A percentile compares a stretch with the other conserved stretches of the same genome.
These are phyloP conservation scores for Cyberlindnera americana DNA, from an alignment of 805 yeast species.

Conservation along the genomic window DNA sequence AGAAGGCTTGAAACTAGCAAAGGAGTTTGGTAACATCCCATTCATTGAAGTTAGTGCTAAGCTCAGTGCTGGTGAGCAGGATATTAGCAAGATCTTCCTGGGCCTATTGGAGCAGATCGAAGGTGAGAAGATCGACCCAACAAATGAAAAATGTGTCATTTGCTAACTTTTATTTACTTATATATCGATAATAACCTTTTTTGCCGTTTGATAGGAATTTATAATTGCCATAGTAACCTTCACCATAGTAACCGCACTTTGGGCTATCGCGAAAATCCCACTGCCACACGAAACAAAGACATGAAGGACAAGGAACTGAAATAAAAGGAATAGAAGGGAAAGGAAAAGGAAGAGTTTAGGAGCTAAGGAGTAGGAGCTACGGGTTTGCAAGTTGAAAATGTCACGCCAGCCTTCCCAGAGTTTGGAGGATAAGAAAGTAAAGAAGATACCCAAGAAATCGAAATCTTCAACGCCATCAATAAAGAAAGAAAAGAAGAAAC, in stretches of 20 bases:
- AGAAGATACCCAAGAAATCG: neutral
- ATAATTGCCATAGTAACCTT: no score
- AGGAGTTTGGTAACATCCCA: constrained; percentile 55
- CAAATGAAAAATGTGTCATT: constrained; percentile 45
- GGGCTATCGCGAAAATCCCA: no score
- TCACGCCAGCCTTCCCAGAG: neutral
- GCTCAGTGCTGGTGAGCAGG: constrained; percentile 72
- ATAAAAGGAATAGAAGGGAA: no score
- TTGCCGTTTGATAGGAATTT: no score
- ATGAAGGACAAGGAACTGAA: no score
- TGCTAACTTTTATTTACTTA: constrained; percentile 34
- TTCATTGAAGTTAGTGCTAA: constrained; percentile 85
- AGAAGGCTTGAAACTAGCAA: constrained; percentile 62
- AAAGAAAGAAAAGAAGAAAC: neutral
- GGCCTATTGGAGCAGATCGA: constrained; percentile 60
- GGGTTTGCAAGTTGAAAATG: no score
- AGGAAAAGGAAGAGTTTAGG: no score
- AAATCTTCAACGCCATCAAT: constrained; percentile 4
- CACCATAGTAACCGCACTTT: no score
- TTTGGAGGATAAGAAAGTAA: neutral
- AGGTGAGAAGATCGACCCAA: constrained; percentile 51
- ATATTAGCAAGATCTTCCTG: constrained; percentile 61
- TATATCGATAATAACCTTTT: no score
- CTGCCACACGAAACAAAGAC: no score
- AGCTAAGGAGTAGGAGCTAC: no score